A percentile compares a stretch with the other conserved stretches of the same genome.
Conservation (phyloP, 2,329 filamentous ascomycete species). For the Arthroderma uncinatum region DNA sequence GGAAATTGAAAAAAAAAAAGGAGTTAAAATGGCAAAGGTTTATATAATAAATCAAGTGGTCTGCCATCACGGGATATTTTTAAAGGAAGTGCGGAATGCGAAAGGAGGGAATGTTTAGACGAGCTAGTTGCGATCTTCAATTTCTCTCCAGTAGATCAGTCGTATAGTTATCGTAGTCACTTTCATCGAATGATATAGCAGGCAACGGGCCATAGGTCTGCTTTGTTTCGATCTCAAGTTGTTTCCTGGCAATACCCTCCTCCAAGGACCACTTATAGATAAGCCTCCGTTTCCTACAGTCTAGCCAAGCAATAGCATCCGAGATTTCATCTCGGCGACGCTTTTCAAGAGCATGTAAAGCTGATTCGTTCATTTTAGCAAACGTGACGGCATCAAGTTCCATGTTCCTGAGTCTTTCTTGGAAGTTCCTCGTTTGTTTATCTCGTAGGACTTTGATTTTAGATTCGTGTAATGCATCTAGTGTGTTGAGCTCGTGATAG, state of each 20-base stretch:
- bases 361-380: constrained; percentile 24
- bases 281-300: constrained; percentile 26
- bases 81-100: too few relatives aligned
- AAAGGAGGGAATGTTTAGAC: too few relatives aligned
- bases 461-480: constrained; percentile 34
- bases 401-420: constrained; percentile 30
- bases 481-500: constrained; percentile 33
- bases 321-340: constrained; percentile 27
- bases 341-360: constrained; percentile 26
- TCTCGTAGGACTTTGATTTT: constrained; percentile 39
- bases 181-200: constrained; percentile 23
- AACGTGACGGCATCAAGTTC: constrained; percentile 30
- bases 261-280: constrained; percentile 33
- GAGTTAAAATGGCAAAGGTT: too few relatives aligned
- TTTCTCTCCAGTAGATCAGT: not conserved
- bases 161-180: not conserved
- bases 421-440: constrained; percentile 33
- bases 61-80: too few relatives aligned
- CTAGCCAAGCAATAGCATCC: constrained; percentile 23
- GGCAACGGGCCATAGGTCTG: constrained; percentile 31
- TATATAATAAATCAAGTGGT: too few relatives aligned
- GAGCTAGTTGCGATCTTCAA: not conserved
- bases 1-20: too few relatives aligned
- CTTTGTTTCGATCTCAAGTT: constrained; percentile 28
- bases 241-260: constrained; percentile 32